Percentiles rank a stretch among this genome's conserved stretches.
These are phyloP conservation scores for Fusarium palustre DNA, from an alignment of 2,329 filamentous ascomycete genomes.

Conservation along the genomic window DNA sequence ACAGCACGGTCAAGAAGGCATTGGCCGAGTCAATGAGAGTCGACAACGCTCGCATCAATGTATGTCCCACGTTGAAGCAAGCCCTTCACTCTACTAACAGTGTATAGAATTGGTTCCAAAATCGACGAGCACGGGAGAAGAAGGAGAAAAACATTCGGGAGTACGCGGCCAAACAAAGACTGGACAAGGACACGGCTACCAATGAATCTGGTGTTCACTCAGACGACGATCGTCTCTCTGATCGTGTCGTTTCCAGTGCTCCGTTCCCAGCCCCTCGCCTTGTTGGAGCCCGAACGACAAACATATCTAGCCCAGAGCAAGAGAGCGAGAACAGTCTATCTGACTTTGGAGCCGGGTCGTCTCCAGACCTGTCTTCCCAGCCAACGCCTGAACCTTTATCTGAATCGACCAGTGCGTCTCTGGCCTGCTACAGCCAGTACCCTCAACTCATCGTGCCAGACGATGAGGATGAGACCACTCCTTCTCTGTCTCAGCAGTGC, in stretches of 20 bases:
- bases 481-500: slow-evolving; percentile 41
- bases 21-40: slow-evolving; percentile 71
- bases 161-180: slow-evolving; percentile 54
- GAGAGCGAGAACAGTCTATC: slow-evolving; percentile 47
- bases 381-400: slow-evolving; percentile 39
- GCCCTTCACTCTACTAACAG: slow-evolving; percentile 48
- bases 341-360: slow-evolving; percentile 43
- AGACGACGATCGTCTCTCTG: slow-evolving; percentile 49
- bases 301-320: slow-evolving; percentile 40
- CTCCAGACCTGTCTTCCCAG: slow-evolving; percentile 37
- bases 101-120: slow-evolving; percentile 76
- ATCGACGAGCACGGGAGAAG: slow-evolving; percentile 73
- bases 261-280: slow-evolving; percentile 52
- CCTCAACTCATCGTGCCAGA: slow-evolving; percentile 43
- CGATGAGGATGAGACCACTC: slow-evolving; percentile 40
- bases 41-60: slow-evolving; percentile 73
- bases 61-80: slow-evolving; percentile 44
- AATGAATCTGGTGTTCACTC: slow-evolving; percentile 45
- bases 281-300: slow-evolving; percentile 17
- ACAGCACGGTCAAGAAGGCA: slow-evolving; percentile 69
- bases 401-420: slow-evolving; percentile 16
- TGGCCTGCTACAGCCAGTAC: slow-evolving; percentile 37
- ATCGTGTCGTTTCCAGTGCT: slow-evolving; percentile 57
- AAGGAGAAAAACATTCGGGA: slow-evolving; percentile 67
- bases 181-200: slow-evolving; percentile 51